Base-by-base conservation (phyloP, 768 basidiomycete species). In the Lactarius trivialis region DNA sequence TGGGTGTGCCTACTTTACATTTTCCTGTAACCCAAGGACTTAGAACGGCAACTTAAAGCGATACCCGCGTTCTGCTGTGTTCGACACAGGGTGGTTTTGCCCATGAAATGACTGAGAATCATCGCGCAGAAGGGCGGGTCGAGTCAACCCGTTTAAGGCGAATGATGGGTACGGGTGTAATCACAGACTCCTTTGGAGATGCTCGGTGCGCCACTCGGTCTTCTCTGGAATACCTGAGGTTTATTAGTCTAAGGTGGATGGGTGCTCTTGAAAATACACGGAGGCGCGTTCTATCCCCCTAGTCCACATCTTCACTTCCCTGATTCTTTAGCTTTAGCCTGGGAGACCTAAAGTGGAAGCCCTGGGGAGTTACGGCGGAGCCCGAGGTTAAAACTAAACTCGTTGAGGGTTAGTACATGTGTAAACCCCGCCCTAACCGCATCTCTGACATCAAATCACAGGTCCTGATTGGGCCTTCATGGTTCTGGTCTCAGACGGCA, bases 101-200 rank as follows among this genome's bases (percentile, higher is more conserved):
- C n/a, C 76, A 81, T 51, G 82, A 91, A 1, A 89, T 98, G 82
- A 97, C 97, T 0, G 93, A 98, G 75, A 87, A 84, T 32, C 97
- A 99, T 71, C 96, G 98, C 71, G 89, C 93, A n/a, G 96, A 98
- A 68, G 82, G 91, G 26, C 85, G 85, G 36, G 80, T 91, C 11
- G 97, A 99, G 72, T 84, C 90, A 33, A 85, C 84, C 49, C 80
- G 97, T 49, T 76, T 99, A 58, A 82, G 95, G 34, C 81, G 90
- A 58, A 90, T 93, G 84, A 93, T 91, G 85, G 89, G 93, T 12
- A 87, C 88, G 9, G 88, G 90, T 3, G 74, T 96, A 30, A 89
- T 97, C 49, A 91, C 91, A 2, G 96, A 98, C 71, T 94, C 93
- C 6, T 98, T 91, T 69, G 95, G 96, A 7, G 95, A 98, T 78